These are phyloP conservation scores for Colletotrichum kahawae DNA, from an alignment of 2,329 filamentous ascomycete species.

Conservation along the genomic window DNA sequence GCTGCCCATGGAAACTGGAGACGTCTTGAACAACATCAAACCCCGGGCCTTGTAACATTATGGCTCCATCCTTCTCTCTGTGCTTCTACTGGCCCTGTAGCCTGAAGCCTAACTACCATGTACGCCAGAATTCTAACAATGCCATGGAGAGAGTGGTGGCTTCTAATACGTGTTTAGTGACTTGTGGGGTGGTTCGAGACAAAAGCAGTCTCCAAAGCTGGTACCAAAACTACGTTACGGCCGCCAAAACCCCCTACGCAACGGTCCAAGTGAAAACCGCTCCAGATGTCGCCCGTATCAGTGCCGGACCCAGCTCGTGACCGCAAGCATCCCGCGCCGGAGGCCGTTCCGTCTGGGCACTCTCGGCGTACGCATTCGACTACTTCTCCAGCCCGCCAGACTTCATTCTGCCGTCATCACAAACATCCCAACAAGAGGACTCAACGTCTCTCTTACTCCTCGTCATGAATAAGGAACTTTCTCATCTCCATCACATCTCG, in stretches of 20 bases:
- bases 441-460: neutral
- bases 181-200: neutral
- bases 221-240: neutral
- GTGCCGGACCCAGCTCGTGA: neutral
- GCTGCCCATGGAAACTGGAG: neutral
- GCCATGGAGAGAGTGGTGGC: neutral
- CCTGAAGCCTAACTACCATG: neutral
- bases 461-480: neutral
- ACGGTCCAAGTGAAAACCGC: neutral
- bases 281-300: neutral
- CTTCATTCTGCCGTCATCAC: neutral
- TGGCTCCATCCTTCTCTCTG: neutral
- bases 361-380: neutral
- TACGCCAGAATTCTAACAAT: neutral
- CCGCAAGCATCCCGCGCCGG: neutral
- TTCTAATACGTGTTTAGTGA: neutral
- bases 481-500: neutral
- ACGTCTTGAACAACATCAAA: neutral
- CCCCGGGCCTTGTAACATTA: too few species aligned
- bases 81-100: neutral
- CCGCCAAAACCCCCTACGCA: neutral
- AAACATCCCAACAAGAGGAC: neutral
- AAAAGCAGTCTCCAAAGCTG: neutral
- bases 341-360: neutral
- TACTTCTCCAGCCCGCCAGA: neutral